Evolutionary conservation across 2,329 filamentous ascomycete genomes (phyloP).

Genomic region (Orbilia oligospora): DNA sequence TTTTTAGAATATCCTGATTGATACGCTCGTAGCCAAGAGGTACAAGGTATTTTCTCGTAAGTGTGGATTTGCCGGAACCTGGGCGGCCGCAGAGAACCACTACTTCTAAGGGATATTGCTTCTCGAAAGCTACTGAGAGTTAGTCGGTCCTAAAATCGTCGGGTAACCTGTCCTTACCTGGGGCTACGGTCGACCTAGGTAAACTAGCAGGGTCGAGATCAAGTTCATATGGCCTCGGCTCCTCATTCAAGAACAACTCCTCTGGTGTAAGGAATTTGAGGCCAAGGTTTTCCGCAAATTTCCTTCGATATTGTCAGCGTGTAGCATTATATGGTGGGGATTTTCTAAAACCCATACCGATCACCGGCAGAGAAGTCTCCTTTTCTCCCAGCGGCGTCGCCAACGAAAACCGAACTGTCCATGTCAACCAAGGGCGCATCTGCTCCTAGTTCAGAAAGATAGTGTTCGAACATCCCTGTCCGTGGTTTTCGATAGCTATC

Average conservation of each 20-base stretch:
- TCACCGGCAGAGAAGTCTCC: constrained; percentile 63
- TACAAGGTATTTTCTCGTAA: constrained; percentile 83
- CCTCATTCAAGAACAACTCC: constrained; percentile 84
- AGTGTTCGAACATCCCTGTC: constrained; percentile 86
- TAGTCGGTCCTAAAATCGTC: not conserved
- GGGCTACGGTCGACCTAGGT: constrained; percentile 32
- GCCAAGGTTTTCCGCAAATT: constrained; percentile 88
- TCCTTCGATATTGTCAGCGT: constrained; percentile 69
- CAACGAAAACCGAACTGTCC: constrained; percentile 83
- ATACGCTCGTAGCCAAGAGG: constrained; percentile 85
- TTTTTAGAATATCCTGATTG: constrained; percentile 91
- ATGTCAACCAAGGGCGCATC: constrained; percentile 76
- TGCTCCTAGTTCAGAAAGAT: constrained; percentile 73
- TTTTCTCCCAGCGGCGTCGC: constrained; percentile 80
- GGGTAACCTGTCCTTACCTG: constrained; percentile 7
- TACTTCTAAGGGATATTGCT: constrained; percentile 78
- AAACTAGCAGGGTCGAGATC: constrained; percentile 78
- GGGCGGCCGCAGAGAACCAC: constrained; percentile 91
- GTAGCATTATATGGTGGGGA: not conserved
- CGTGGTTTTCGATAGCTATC: constrained; percentile 90
- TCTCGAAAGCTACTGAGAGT: constrained; percentile 67
- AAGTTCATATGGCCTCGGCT: constrained; percentile 76
- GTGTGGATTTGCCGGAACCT: constrained; percentile 91
- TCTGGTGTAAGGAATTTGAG: constrained; percentile 88
- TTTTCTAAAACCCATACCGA: constrained; percentile 40